phyloP scores from a whole-genome alignment of 2,329 filamentous ascomycete species.

The Chaetomium strumarium region DNA sequence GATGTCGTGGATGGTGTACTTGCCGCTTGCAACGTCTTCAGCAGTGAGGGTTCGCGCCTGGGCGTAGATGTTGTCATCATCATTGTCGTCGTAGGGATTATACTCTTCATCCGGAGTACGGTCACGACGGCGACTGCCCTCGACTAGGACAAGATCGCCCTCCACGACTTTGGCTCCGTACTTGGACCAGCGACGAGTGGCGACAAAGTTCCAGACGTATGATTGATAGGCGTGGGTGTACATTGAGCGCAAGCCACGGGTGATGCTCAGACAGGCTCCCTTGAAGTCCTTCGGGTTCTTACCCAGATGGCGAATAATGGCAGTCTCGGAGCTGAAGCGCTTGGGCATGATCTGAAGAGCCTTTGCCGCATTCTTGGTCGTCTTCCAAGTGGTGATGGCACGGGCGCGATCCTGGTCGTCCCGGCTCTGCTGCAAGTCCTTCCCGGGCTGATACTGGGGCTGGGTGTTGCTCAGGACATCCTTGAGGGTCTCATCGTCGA shows the following conservation, averaged over 20 bases:
- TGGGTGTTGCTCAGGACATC: conserved; percentile 40
- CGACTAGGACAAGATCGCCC: conserved; percentile 73
- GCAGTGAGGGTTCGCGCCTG: conserved; percentile 66
- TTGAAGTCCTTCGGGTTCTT: conserved; percentile 59
- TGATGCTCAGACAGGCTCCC: conserved; percentile 74
- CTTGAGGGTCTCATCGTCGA: conserved; percentile 57
- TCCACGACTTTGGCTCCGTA: conserved; percentile 69
- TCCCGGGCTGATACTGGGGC: conserved; percentile 12
- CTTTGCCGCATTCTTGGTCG: conserved; percentile 49
- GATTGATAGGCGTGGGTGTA: conserved; percentile 97
- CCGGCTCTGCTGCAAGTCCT: conserved; percentile 45
- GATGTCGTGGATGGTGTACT: conserved; percentile 77
- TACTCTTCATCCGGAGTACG: conserved; percentile 43
- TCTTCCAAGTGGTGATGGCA: conserved; percentile 69
- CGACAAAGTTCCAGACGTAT: conserved; percentile 85
- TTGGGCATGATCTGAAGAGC: conserved; percentile 67
- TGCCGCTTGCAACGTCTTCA: conserved; percentile 70
- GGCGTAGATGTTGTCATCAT: conserved; percentile 38
- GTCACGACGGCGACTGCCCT: conserved; percentile 24
- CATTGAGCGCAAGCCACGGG: conserved; percentile 79
- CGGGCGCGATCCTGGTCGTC: conserved; percentile 77
- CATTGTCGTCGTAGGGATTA: conserved; percentile 42
- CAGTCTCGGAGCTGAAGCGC: conserved; percentile 74
- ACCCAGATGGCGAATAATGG: conserved; percentile 71
- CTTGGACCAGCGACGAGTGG: conserved; percentile 71